These are phyloP conservation scores for Uromyces viciae-fabae DNA, from an alignment of 1,284 basidiomycete genomes.

Conservation along the genomic window DNA sequence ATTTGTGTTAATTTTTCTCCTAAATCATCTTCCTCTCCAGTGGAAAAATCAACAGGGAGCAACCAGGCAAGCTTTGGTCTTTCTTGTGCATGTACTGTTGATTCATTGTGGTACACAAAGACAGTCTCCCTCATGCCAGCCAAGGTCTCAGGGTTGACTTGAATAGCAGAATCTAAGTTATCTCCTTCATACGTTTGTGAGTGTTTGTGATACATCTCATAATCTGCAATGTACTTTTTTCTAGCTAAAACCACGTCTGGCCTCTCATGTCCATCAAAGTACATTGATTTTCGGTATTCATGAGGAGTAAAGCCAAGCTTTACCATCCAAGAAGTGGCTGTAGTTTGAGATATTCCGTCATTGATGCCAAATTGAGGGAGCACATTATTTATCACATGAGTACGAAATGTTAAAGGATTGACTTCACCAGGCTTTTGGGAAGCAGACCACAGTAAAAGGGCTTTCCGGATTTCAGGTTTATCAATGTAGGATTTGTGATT, in stretches of 20 bases:
- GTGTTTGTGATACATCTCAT: not conserved
- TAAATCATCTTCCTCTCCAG: too few species aligned
- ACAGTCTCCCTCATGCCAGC: not conserved
- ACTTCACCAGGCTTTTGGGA: not conserved
- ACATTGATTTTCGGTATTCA: conserved; percentile 1
- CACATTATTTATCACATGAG: not conserved
- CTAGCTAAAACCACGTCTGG: not conserved
- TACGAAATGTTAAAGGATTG: not conserved
- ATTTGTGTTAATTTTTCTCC: too few species aligned
- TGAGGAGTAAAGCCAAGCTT: conserved; percentile 5
- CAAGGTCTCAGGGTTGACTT: not conserved
- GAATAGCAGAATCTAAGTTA: not conserved
- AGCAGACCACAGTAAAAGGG: not conserved
- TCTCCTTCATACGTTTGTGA: not conserved
- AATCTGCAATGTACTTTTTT: conserved; percentile 10
- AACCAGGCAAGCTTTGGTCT: conserved; percentile 7
- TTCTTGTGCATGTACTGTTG: conserved; percentile 26
- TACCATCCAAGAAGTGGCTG: not conserved
- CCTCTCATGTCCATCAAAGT: conserved; percentile 11
- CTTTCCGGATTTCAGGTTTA: not conserved
- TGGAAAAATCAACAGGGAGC: too few species aligned
- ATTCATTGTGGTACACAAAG: conserved; percentile 17
- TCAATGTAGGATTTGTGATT: not conserved
- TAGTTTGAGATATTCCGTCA: not conserved
- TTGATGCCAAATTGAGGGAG: conserved; percentile 1